phyloP scores from a whole-genome alignment of 495 filamentous ascomycete species.

The Penicillium coffeae region DNA sequence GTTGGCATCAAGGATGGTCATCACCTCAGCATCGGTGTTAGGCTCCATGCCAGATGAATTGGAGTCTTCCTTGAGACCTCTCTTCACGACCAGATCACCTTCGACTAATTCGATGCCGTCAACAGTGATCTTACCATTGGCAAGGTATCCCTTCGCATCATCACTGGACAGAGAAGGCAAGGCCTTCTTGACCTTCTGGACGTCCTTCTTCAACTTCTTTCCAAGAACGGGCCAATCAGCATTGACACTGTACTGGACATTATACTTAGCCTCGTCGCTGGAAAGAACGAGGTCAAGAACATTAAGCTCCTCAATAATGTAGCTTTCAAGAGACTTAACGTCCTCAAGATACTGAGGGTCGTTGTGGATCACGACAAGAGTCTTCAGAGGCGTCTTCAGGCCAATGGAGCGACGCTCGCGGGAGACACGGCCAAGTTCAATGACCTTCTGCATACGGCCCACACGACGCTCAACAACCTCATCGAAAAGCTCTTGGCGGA shows the following conservation, averaged over 20 bases:
- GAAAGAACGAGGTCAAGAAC: conserved; percentile 80
- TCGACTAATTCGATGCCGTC: conserved; percentile 77
- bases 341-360: conserved; percentile 82
- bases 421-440: conserved; percentile 81
- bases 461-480: conserved; percentile 81
- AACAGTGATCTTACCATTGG: conserved; percentile 67
- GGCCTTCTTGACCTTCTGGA: conserved; percentile 83
- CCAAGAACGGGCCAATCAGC: conserved; percentile 93
- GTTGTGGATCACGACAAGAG: conserved; percentile 82
- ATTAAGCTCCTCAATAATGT: conserved; percentile 90
- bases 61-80: conserved; percentile 67
- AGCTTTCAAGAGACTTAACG: conserved; percentile 73
- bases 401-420: conserved; percentile 81
- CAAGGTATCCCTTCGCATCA: conserved; percentile 70
- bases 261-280: conserved; percentile 83
- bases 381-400: conserved; percentile 86
- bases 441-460: conserved; percentile 88
- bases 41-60: conserved; percentile 70
- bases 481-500: conserved; percentile 84
- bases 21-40: conserved; percentile 78
- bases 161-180: conserved; percentile 74
- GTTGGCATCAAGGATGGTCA: conserved; percentile 74
- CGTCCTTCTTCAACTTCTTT: conserved; percentile 95
- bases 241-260: conserved; percentile 80
- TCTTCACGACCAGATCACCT: conserved; percentile 80